These are phyloP conservation scores for Vigna angularis DNA, from an alignment of 306 rosid species.

Conservation along the genomic window DNA sequence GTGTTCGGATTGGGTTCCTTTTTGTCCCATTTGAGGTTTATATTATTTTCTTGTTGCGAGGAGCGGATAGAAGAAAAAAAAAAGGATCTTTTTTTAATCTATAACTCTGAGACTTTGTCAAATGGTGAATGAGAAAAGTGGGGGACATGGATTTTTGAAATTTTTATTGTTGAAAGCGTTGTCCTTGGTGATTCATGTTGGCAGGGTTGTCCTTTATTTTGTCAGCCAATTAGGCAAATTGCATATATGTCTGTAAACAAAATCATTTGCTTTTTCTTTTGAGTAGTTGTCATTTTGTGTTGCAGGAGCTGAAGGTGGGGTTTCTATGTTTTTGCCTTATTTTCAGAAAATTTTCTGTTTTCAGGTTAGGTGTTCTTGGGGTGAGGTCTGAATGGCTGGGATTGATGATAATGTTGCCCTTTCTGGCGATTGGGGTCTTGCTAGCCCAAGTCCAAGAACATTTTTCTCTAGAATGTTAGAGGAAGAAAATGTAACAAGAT, in stretches of 20 bases:
- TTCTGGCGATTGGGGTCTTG: conserved; percentile 78
- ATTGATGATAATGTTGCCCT: conserved; percentile 73
- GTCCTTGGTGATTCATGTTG: conserved; percentile 35
- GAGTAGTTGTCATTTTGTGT: conserved; percentile 27
- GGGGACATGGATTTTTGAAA: neutral
- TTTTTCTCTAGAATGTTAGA: conserved; percentile 71
- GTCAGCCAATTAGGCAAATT: conserved; percentile 25
- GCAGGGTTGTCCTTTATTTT: conserved; percentile 28
- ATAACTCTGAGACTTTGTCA: conserved; percentile 17
- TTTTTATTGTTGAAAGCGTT: conserved; percentile 31
- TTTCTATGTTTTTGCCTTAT: conserved; percentile 35
- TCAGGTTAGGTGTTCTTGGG: conserved; percentile 41
- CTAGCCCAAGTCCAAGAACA: conserved; percentile 78
- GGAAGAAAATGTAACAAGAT: conserved; percentile 62
- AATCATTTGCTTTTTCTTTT: neutral
- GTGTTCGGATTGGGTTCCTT: neutral
- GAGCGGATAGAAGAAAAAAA: neutral
- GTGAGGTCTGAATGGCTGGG: conserved; percentile 77
- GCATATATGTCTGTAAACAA: conserved; percentile 1
- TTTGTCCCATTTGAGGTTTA: conserved; percentile 25
- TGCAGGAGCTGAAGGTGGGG: conserved; percentile 20
- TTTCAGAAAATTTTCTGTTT: conserved; percentile 44
- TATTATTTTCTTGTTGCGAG: conserved; percentile 22
- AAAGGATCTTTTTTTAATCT: conserved; percentile 10
- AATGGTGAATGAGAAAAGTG: conserved; percentile 25